Conservation (phyloP, 1,284 basidiomycete genomes). For the Austropuccinia psidii region DNA sequence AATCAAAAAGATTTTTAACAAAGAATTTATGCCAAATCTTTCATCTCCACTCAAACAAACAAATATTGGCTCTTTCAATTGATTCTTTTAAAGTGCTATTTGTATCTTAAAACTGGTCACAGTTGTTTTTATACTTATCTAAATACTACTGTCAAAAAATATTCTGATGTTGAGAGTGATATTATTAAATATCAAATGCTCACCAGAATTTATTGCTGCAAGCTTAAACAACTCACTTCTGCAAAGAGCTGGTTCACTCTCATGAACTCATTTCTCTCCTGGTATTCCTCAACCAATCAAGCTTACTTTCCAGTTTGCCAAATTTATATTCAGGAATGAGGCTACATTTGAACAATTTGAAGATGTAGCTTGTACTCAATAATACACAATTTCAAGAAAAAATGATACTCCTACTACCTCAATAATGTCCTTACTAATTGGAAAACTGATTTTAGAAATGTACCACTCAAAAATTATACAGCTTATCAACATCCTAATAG, state of each 20-base stretch:
- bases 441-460: slow-evolving; percentile 45
- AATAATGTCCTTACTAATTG: slow-evolving; percentile 46
- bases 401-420: slow-evolving; percentile 55
- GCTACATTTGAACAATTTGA: too few relatives aligned
- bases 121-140: slow-evolving; percentile 96
- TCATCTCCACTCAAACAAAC: slow-evolving; percentile 20
- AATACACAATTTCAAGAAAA: slow-evolving; percentile 81
- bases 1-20: background rate
- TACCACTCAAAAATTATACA: slow-evolving; percentile 43
- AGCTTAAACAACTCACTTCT: slow-evolving; percentile 67
- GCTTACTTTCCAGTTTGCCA: slow-evolving; percentile 96
- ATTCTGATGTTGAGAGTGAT: slow-evolving; percentile 57
- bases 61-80: slow-evolving; percentile 46
- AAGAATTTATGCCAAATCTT: slow-evolving; percentile 4
- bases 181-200: slow-evolving; percentile 76
- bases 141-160: background rate
- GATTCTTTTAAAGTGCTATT: slow-evolving; percentile 77
- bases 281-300: slow-evolving; percentile 72
- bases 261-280: slow-evolving; percentile 83
- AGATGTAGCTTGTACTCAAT: too few relatives aligned
- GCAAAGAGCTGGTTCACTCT: slow-evolving; percentile 88
- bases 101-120: slow-evolving; percentile 86
- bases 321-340: too few relatives aligned
- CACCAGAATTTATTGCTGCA: slow-evolving; percentile 61
- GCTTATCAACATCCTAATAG: too few relatives aligned